Base-by-base conservation (phyloP, 768 basidiomycete species). In the Suillus decipiens region DNA sequence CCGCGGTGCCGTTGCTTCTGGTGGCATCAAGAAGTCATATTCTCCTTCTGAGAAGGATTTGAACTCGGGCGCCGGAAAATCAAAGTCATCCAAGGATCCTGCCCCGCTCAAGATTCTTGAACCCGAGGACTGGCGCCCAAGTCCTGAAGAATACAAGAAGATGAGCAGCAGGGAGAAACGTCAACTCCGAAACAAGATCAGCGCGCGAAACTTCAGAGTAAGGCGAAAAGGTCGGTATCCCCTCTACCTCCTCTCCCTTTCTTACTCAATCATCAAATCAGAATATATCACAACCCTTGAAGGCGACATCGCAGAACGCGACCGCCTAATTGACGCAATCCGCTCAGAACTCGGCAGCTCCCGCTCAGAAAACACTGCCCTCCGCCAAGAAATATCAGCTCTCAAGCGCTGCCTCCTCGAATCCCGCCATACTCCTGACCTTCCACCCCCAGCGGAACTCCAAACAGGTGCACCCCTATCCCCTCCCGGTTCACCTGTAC, bases 211-310 rank as follows among this genome's bases (percentile, higher is more conserved):
- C 73, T 98, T 98, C 78, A 84, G 96, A n/a, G 92, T 95, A 34
- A 80, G 96, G 42, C 82, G 95, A 75, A 99, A 98, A 81, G 96
- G 93, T 92, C 34, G 54, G 76, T 72, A 5, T 1, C 9, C 10
- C 10, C 3, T 33, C 24, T 50, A 28, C 15, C n/a, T 10, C 3
- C 55, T 1, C 17, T 34, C 6, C 34, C 34, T 41, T 1, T 50
- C 2, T 19, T 7, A 45, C 50, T 39, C 28, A 39, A 42, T 39
- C 28, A 28, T 60, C n/a, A 2, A 56, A 9, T 36, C 74, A 95
- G 93, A 98, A 75, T 98, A 99, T 74, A 97, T 99, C 65, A 84
- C 89, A 10, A 95, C 93, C 0, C 88, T 99, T 60, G 97, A 99
- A 73, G 88, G 87, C 61, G 93, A 96, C 73, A 93, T 99, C 70